Conservation (phyloP, 257 asterid species). For the Solanum raphanifolium region DNA sequence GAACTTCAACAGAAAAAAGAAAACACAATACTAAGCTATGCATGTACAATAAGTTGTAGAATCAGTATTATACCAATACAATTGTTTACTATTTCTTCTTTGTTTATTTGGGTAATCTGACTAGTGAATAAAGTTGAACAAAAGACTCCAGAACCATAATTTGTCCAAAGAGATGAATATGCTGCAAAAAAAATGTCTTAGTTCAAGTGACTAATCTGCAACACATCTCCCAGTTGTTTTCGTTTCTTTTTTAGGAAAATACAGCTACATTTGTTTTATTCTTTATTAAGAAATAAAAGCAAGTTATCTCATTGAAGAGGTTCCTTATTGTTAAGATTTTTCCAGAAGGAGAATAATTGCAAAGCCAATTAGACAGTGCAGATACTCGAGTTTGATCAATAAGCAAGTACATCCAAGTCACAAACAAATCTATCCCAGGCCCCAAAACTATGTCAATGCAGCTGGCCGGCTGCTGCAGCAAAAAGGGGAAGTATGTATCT, state of each 20-base stretch:
- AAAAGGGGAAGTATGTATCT: background rate
- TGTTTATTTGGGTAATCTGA: background rate
- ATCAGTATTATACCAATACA: background rate
- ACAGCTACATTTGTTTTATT: background rate
- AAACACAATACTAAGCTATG: background rate
- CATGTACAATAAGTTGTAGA: background rate
- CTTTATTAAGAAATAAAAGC: background rate
- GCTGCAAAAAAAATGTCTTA: background rate
- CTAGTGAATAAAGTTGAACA: background rate
- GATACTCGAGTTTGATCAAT: background rate
- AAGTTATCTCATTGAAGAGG: background rate
- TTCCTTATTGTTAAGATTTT: background rate
- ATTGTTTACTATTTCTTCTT: background rate
- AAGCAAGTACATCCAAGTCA: background rate
- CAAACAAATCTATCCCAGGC: background rate
- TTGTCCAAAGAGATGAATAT: background rate
- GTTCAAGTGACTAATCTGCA: background rate
- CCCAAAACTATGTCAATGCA: background rate
- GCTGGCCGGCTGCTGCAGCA: background rate
- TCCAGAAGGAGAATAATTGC: background rate
- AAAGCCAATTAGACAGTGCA: background rate
- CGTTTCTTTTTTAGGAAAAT: background rate
- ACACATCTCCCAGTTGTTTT: background rate
- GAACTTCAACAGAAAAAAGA: background rate
- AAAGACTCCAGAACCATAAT: background rate